Percentiles rank a stretch among this genome's conserved stretches.
These are phyloP conservation scores for Omphalotus olearius DNA, from an alignment of 1,284 basidiomycete species.

Conservation along the genomic window DNA sequence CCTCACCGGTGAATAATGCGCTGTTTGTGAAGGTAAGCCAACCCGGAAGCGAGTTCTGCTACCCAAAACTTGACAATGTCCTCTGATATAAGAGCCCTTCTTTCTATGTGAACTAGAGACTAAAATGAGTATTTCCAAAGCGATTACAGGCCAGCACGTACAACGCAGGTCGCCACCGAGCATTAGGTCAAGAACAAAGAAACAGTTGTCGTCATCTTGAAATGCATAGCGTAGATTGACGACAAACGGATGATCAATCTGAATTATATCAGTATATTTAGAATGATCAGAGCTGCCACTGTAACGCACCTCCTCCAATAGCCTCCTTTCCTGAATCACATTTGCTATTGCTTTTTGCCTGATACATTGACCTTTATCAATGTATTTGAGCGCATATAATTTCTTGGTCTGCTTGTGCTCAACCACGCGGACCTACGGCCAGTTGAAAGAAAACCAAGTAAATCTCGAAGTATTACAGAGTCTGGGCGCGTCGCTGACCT, in stretches of 20 bases:
- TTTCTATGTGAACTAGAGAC: slow-evolving; percentile 80
- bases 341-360: slow-evolving; percentile 92
- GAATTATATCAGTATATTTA: background rate
- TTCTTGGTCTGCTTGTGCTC: slow-evolving; percentile 94
- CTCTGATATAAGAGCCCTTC: slow-evolving; percentile 75
- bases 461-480: background rate
- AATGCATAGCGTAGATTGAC: slow-evolving; percentile 96
- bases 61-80: slow-evolving; percentile 86
- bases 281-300: background rate
- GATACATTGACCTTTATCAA: slow-evolving; percentile 91
- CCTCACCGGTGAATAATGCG: slow-evolving; percentile 90
- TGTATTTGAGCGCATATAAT: slow-evolving; percentile 95
- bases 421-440: slow-evolving; percentile 75
- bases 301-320: slow-evolving; percentile 80
- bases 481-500: slow-evolving; percentile 48
- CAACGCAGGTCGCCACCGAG: slow-evolving; percentile 92
- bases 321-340: slow-evolving; percentile 87
- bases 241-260: slow-evolving; percentile 94
- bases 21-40: slow-evolving; percentile 88
- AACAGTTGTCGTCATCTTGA: slow-evolving; percentile 97
- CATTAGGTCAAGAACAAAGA: slow-evolving; percentile 97
- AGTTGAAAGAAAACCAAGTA: background rate
- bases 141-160: slow-evolving; percentile 39
- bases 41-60: slow-evolving; percentile 81
- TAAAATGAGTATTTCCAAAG: slow-evolving; percentile 9